These are phyloP conservation scores for Lanmaoa pseudosensibilis DNA, from an alignment of 768 basidiomycete genomes.

Conservation along the genomic window DNA sequence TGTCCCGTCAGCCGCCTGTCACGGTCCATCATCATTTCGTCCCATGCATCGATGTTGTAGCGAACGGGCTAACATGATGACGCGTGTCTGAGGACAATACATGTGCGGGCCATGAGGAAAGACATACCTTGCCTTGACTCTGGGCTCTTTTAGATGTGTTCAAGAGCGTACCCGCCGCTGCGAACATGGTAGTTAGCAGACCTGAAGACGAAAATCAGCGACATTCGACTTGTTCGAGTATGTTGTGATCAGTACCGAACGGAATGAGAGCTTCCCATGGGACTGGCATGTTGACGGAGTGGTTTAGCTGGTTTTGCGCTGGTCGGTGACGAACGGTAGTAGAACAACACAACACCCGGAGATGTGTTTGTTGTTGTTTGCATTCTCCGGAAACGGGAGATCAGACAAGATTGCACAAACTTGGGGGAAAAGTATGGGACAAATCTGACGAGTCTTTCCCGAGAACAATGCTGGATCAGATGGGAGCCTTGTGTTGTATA, in stretches of 20 bases:
- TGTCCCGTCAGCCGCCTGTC: conserved; percentile 89
- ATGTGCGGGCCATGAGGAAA: background rate
- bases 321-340: background rate
- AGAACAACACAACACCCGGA: too few species aligned
- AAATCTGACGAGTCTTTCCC: background rate
- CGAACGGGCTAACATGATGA: conserved; percentile 63
- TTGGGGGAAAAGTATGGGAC: background rate
- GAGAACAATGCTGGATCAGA: background rate
- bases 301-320: background rate
- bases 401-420: background rate
- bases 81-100: background rate
- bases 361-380: conserved; percentile 26
- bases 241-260: conserved; percentile 56
- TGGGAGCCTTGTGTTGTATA: background rate
- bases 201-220: conserved; percentile 43
- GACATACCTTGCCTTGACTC: conserved; percentile 84
- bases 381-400: background rate
- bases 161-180: conserved; percentile 84
- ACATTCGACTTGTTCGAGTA: background rate
- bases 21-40: conserved; percentile 94
- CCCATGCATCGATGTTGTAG: conserved; percentile 87
- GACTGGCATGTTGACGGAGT: conserved; percentile 72
- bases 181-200: conserved; percentile 86
- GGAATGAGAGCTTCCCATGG: conserved; percentile 98
- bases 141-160: conserved; percentile 75